Percentiles rank a stretch among this genome's conserved stretches.
Conservation (phyloP, 768 basidiomycete genomes). For the Tulasnella sp. region DNA sequence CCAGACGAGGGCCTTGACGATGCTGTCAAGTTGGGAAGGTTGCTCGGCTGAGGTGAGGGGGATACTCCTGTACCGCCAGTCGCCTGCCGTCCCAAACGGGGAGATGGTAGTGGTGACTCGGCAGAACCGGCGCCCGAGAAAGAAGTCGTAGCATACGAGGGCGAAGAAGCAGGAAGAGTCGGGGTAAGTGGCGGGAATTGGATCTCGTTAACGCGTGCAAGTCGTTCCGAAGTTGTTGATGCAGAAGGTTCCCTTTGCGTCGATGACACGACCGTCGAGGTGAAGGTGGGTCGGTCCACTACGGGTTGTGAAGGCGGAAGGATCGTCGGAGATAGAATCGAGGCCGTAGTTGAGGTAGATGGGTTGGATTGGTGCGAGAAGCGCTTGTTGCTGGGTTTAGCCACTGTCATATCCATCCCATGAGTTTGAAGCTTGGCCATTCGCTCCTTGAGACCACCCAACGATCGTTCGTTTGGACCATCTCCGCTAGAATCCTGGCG, state of each 20-base stretch:
- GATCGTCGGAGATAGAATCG: slow-evolving; percentile 25
- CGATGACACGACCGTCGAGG: neutral
- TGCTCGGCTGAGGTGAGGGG: neutral
- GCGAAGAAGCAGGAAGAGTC: slow-evolving; percentile 35
- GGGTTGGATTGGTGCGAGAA: slow-evolving; percentile 55
- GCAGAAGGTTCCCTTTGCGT: slow-evolving; percentile 25
- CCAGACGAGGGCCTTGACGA: neutral
- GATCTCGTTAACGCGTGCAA: neutral
- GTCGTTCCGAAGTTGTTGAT: slow-evolving; percentile 30
- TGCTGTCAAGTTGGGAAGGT: neutral
- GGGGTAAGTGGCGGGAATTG: slow-evolving; percentile 35
- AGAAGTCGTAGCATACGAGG: neutral
- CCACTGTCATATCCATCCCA: slow-evolving; percentile 52
- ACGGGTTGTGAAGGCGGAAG: slow-evolving; percentile 27
- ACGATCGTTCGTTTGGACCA: slow-evolving; percentile 52
- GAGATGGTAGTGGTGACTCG: slow-evolving; percentile 7
- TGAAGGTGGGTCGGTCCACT: slow-evolving; percentile 28
- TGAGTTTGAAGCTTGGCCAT: slow-evolving; percentile 72
- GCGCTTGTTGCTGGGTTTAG: slow-evolving; percentile 50
- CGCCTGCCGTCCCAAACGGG: neutral
- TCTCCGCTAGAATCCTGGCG: slow-evolving; percentile 39
- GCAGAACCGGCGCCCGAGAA: neutral
- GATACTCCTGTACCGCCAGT: neutral
- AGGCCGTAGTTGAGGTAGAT: slow-evolving; percentile 40
- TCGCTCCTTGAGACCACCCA: slow-evolving; percentile 80